These are phyloP conservation scores for Elaphomyces granulatus DNA, from an alignment of 495 filamentous ascomycete genomes.

Conservation along the genomic window DNA sequence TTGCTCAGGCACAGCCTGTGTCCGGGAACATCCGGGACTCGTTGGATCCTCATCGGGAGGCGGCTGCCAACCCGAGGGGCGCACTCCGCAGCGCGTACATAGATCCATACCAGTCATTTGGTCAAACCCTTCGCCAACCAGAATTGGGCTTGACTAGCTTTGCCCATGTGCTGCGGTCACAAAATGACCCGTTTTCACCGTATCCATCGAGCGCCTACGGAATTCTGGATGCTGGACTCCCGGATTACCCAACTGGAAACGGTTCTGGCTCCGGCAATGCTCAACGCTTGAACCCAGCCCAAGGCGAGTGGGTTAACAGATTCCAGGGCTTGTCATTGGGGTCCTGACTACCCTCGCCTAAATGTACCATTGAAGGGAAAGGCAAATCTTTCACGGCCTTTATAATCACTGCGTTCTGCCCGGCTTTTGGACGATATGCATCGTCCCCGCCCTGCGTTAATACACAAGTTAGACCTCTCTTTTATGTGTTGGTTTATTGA, in stretches of 20 bases:
- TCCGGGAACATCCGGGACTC: conserved; percentile 1
- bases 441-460: neutral
- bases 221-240: conserved; percentile 20
- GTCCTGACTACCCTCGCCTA: conserved; percentile 17
- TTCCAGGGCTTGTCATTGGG: conserved; percentile 41
- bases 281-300: conserved; percentile 23
- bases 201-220: conserved; percentile 21
- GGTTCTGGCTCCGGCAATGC: conserved; percentile 13
- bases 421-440: too few relatives aligned
- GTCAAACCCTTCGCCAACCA: conserved; percentile 17
- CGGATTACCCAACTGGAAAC: conserved; percentile 18
- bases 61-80: conserved; percentile 18
- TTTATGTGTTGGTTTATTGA: conserved; percentile 10
- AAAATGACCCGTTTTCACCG: conserved; percentile 24
- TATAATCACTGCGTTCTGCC: too few relatives aligned
- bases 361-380: too few relatives aligned
- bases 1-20: neutral
- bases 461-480: conserved; percentile 3
- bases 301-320: conserved; percentile 29
- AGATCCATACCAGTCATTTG: conserved; percentile 26
- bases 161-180: conserved; percentile 4
- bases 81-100: conserved; percentile 22
- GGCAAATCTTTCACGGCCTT: too few relatives aligned
- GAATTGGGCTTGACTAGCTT: conserved; percentile 17
- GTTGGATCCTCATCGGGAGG: conserved; percentile 13